These are phyloP conservation scores for Fusarium miscanthi DNA, from an alignment of 2,329 filamentous ascomycete species.

Conservation along the genomic window DNA sequence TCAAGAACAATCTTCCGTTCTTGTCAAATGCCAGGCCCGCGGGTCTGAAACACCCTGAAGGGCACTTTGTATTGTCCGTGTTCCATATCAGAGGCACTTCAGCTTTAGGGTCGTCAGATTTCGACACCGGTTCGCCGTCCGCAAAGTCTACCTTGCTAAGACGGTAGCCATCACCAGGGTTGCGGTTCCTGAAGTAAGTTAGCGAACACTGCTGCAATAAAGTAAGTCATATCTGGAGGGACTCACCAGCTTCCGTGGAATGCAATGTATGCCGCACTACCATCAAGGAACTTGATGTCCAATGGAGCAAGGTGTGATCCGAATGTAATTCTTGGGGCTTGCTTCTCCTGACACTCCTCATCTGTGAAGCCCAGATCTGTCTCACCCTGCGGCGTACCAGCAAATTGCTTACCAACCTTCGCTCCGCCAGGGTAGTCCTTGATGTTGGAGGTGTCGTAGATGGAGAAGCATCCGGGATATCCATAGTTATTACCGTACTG, in stretches of 20 bases:
- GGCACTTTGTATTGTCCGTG: not conserved
- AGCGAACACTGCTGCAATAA: accelerated
- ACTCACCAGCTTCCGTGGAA: conserved; percentile 14
- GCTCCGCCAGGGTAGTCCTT: not conserved
- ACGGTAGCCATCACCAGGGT: conserved; percentile 11
- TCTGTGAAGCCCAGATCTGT: conserved; percentile 11
- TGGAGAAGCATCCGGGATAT: conserved; percentile 13
- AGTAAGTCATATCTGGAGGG: accelerated
- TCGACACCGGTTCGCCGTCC: not conserved
- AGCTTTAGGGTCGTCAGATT: conserved; percentile 1
- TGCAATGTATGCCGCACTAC: conserved; percentile 1
- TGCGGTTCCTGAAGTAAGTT: not conserved
- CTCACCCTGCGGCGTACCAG: not conserved
- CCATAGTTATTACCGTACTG: conserved; percentile 9
- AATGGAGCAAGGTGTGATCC: conserved; percentile 10
- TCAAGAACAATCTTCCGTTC: not conserved
- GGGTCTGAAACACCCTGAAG: conserved; percentile 5
- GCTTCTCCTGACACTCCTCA: conserved; percentile 9
- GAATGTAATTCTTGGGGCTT: not conserved
- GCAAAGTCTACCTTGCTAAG: conserved; percentile 9
- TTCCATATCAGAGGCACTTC: conserved; percentile 16
- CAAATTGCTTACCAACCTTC: conserved; percentile 7
- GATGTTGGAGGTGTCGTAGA: conserved; percentile 2
- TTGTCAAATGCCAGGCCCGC: conserved; percentile 1
- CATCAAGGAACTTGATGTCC: conserved; percentile 9